phyloP scores from a whole-genome alignment of 345 rosid genomes.

The Acer campestre region DNA sequence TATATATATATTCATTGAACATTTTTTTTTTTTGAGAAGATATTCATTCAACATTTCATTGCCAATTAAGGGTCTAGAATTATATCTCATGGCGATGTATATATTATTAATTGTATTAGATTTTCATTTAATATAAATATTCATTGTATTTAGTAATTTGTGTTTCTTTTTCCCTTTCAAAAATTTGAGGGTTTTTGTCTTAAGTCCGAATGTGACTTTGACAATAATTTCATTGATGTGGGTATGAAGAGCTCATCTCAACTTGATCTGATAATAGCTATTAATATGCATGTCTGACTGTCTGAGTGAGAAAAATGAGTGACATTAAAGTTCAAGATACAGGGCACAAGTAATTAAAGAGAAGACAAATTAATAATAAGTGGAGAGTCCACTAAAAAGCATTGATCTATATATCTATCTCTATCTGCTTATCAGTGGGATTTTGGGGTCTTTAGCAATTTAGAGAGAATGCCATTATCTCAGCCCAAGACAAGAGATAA shows the following conservation, averaged over 20 bases:
- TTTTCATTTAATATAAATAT: neutral
- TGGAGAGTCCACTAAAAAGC: slow-evolving; percentile 18
- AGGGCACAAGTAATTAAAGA: neutral
- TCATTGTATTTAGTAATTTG: neutral
- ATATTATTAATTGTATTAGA: neutral
- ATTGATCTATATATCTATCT: neutral
- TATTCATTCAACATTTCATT: neutral
- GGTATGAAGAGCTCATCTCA: too few relatives aligned
- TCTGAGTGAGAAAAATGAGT: neutral
- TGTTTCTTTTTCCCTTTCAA: too few relatives aligned
- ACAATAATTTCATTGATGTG: too few relatives aligned
- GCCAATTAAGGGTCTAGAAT: neutral
- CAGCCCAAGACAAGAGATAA: neutral
- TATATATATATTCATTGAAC: too few relatives aligned
- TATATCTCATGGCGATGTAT: neutral
- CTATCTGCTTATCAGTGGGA: neutral
- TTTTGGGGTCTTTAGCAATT: neutral
- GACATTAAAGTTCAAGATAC: neutral
- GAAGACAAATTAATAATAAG: slow-evolving; percentile 14
- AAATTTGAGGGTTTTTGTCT: neutral
- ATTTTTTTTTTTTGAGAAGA: too few relatives aligned
- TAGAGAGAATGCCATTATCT: neutral
- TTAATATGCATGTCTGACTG: too few relatives aligned
- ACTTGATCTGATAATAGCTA: too few relatives aligned
- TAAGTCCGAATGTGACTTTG: neutral